These are phyloP conservation scores for Davidsoniella virescens DNA, from an alignment of 2,329 filamentous ascomycete genomes.

Conservation along the genomic window DNA sequence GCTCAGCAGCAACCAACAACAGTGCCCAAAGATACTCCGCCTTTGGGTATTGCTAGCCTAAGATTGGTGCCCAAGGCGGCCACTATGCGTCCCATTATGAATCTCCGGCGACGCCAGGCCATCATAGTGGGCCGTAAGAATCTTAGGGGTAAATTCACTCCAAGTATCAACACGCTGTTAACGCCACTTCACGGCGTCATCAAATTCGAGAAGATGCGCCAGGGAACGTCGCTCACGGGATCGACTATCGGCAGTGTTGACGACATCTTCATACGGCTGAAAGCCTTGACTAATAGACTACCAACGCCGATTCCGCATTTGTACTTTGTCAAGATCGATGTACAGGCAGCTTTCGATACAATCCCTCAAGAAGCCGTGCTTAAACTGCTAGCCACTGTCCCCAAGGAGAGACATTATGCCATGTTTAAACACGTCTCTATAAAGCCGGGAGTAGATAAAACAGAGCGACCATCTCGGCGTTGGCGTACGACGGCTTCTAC, in stretches of 20 bases:
- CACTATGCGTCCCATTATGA: conserved; percentile 72
- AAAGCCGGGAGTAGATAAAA: conserved; percentile 25
- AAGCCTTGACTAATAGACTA: conserved; percentile 45
- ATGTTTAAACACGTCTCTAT: conserved; percentile 63
- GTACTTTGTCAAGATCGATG: conserved; percentile 87
- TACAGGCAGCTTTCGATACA: conserved; percentile 84
- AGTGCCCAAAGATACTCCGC: conserved; percentile 9
- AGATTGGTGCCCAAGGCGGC: conserved; percentile 66
- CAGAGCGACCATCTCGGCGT: conserved; percentile 26
- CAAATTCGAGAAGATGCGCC: conserved; percentile 49
- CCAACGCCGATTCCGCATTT: conserved; percentile 32
- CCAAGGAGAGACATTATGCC: conserved; percentile 44
- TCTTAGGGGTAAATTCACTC: conserved; percentile 17
- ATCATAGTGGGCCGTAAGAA: conserved; percentile 40
- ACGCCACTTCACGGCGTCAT: conserved; percentile 61
- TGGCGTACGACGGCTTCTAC: conserved; percentile 38
- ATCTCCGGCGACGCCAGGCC: conserved; percentile 51
- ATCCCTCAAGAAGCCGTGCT: conserved; percentile 72
- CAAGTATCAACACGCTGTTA: conserved; percentile 35
- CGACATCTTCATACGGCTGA: conserved; percentile 62
- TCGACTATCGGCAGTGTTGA: conserved; percentile 66
- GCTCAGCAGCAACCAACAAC: too few relatives aligned
- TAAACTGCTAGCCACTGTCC: conserved; percentile 43
- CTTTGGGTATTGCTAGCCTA: conserved; percentile 61
- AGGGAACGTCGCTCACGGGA: conserved; percentile 46